Conservation (phyloP, 176 grass and related monocot genomes). For the Rhynchospora tenuis region DNA sequence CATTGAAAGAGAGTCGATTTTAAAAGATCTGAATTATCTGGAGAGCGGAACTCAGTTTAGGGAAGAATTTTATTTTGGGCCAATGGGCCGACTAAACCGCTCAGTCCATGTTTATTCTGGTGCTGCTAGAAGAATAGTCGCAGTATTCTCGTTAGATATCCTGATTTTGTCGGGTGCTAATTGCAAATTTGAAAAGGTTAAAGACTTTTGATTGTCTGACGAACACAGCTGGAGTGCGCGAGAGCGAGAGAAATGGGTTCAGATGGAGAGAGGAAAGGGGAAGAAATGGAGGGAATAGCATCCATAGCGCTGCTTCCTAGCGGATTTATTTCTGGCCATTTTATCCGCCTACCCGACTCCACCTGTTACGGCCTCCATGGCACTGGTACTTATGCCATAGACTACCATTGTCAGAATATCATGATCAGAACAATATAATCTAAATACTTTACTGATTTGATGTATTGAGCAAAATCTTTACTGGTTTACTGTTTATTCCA, state of each 20-base stretch:
- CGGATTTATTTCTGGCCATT: conserved; percentile 84
- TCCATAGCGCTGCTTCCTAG: conserved; percentile 82
- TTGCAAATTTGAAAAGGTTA: no score
- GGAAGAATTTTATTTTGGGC: neutral
- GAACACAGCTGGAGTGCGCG: neutral
- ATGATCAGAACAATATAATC: neutral
- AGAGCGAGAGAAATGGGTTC: conserved; percentile 26
- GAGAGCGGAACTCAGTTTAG: no score
- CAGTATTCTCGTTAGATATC: no score
- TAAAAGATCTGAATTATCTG: no score
- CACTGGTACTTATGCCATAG: conserved; percentile 35
- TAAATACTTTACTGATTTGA: neutral
- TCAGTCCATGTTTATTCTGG: no score
- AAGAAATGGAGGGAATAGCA: conserved; percentile 80
- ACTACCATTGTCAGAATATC: neutral
- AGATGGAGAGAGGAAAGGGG: conserved; percentile 9
- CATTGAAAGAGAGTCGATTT: no score
- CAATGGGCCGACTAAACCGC: no score
- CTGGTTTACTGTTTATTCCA: conserved; percentile 6
- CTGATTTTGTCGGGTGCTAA: no score
- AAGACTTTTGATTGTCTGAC: no score
- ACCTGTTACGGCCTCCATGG: conserved; percentile 91
- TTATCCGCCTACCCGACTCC: conserved; percentile 73
- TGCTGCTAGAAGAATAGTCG: no score
- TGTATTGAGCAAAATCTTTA: conserved; percentile 7